Percentiles rank a stretch among this genome's conserved stretches.
These are phyloP conservation scores for Borealophlyctis nickersoniae DNA, from an alignment of 192 early-diverging fungal species.

Conservation along the genomic window DNA sequence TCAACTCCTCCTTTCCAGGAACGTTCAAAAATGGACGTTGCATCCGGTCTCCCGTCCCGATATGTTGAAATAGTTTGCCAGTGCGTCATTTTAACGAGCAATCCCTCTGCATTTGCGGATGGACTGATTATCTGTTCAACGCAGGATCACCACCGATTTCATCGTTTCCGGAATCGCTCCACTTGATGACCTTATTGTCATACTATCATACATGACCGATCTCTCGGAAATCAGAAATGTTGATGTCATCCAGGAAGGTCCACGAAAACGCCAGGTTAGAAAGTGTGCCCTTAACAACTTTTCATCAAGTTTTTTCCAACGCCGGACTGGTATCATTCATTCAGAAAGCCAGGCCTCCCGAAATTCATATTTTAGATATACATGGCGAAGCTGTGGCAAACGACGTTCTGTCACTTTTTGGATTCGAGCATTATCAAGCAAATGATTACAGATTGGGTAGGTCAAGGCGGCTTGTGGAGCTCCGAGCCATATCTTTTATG, in stretches of 20 bases:
- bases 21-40: slow-evolving; percentile 40
- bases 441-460: slow-evolving; percentile 91
- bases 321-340: too few relatives aligned
- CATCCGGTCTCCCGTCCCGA: slow-evolving; percentile 48
- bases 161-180: slow-evolving; percentile 87
- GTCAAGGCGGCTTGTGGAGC: slow-evolving; percentile 44
- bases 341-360: slow-evolving; percentile 65
- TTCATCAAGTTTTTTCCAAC: slow-evolving; percentile 3
- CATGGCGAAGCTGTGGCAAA: slow-evolving; percentile 81
- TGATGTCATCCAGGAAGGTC: slow-evolving; percentile 37
- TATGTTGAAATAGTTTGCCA: slow-evolving; percentile 61
- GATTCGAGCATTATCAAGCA: slow-evolving; percentile 82
- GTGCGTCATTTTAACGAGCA: slow-evolving; percentile 36
- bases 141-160: slow-evolving; percentile 74
- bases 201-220: slow-evolving; percentile 68
- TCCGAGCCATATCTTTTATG: background rate
- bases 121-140: slow-evolving; percentile 1
- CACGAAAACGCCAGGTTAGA: slow-evolving; percentile 17
- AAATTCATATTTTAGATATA: slow-evolving; percentile 82
- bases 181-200: slow-evolving; percentile 63
- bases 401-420: slow-evolving; percentile 82
- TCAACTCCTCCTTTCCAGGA: slow-evolving; percentile 26
- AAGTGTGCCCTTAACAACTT: background rate
- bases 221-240: slow-evolving; percentile 53
- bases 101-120: slow-evolving; percentile 6